These are phyloP conservation scores for Prunus yedoensis DNA, from an alignment of 331 rosid genomes.

Conservation along the genomic window DNA sequence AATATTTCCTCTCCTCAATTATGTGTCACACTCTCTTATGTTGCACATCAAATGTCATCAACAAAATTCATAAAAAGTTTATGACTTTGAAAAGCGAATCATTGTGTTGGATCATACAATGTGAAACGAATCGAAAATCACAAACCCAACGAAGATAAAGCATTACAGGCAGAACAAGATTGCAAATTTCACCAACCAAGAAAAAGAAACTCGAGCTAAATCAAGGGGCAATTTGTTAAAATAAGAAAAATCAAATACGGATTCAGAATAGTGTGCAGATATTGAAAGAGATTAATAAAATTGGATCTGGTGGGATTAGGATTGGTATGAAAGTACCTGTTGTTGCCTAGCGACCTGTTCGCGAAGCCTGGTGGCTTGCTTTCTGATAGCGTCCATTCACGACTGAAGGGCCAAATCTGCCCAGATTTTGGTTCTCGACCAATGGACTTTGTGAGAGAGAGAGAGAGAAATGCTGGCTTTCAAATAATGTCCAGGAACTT, in stretches of 20 bases:
- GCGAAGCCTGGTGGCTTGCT: conserved; percentile 93
- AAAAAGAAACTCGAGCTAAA: background rate
- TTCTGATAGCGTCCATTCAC: conserved; percentile 92
- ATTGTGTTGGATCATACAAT: conserved; percentile 2
- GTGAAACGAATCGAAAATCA: background rate
- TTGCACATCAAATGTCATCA: background rate
- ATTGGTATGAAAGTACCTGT: conserved; percentile 56
- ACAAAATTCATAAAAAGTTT: background rate
- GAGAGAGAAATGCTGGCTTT: background rate
- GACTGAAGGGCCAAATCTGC: conserved; percentile 15
- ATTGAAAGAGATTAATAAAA: conserved; percentile 16
- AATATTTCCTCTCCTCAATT: background rate
- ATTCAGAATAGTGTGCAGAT: background rate
- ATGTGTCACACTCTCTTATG: background rate
- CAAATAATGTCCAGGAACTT: background rate
- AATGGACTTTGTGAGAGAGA: background rate
- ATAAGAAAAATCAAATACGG: background rate
- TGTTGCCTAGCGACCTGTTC: conserved; percentile 98
- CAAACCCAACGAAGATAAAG: background rate
- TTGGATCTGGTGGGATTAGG: conserved; percentile 33
- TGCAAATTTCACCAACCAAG: background rate
- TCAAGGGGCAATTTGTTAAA: background rate
- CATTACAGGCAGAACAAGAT: background rate
- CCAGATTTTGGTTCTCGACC: background rate
- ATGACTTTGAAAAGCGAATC: background rate